Conservation (phyloP, 2,329 filamentous ascomycete species). For the Aspergillus fumigatus region DNA sequence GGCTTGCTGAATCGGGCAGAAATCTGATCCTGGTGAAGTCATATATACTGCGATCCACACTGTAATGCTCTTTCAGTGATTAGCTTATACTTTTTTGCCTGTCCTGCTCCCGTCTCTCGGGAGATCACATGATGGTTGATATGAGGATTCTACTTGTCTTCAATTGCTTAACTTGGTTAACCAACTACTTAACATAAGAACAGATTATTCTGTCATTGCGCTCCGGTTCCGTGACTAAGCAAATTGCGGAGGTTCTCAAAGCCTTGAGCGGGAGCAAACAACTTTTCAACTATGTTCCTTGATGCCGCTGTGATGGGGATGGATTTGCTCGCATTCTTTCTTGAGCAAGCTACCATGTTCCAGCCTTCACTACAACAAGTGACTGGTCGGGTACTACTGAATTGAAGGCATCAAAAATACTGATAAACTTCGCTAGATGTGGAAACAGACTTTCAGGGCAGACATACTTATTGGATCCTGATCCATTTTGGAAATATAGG, state of each 20-base stretch:
- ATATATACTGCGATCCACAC: too few species aligned
- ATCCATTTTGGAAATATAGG: neutral
- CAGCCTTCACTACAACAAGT: neutral
- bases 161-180: neutral
- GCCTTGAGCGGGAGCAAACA: neutral
- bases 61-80: too few species aligned
- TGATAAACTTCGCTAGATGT: neutral
- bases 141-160: neutral
- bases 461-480: neutral
- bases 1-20: too few species aligned
- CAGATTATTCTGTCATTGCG: too few species aligned
- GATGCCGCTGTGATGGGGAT: neutral
- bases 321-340: neutral
- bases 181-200: neutral
- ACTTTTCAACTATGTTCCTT: neutral
- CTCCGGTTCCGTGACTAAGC: neutral
- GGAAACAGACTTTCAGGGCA: neutral
- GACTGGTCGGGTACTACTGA: neutral
- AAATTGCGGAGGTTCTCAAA: neutral
- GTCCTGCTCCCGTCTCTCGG: too few species aligned
- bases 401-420: neutral
- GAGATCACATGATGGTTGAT: too few species aligned
- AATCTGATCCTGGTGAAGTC: too few species aligned
- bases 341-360: neutral
- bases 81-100: too few species aligned